A percentile compares a stretch with the other conserved stretches of the same genome.
These are phyloP conservation scores for Kalmusia sp. DNA, from an alignment of 2,329 filamentous ascomycete species.

Conservation along the genomic window DNA sequence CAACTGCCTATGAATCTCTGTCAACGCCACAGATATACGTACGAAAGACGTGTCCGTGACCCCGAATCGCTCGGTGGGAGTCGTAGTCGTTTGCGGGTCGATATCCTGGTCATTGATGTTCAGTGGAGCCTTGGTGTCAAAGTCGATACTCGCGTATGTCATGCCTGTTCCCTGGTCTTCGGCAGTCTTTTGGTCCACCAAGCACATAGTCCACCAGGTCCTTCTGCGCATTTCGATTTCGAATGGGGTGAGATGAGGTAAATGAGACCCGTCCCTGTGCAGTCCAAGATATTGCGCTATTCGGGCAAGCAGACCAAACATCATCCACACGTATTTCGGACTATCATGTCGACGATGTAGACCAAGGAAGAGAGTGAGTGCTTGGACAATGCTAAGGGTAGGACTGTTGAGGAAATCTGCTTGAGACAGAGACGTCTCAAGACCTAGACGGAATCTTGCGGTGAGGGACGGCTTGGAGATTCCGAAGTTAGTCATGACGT, in stretches of 20 bases:
- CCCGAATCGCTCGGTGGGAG: conserved; percentile 58
- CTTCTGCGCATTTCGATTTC: conserved; percentile 49
- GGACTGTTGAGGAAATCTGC: conserved; percentile 25
- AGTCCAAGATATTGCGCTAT: conserved; percentile 63
- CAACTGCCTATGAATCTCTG: conserved; percentile 48
- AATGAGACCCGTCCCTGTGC: conserved; percentile 57
- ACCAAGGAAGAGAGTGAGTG: conserved; percentile 18
- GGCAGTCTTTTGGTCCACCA: conserved; percentile 20
- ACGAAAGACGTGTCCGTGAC: conserved; percentile 61
- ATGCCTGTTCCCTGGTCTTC: conserved; percentile 24
- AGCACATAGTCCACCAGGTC: conserved; percentile 46
- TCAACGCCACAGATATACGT: conserved; percentile 48
- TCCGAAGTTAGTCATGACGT: conserved; percentile 52
- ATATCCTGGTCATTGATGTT: conserved; percentile 48
- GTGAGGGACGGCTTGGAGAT: conserved; percentile 55
- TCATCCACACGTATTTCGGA: conserved; percentile 25
- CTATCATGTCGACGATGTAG: conserved; percentile 23
- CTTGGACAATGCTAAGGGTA: conserved; percentile 18
- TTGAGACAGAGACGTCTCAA: conserved; percentile 22
- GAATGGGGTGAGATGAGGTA: conserved; percentile 18
- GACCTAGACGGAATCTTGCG: conserved; percentile 60
- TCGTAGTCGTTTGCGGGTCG: conserved; percentile 52
- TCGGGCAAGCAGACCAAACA: conserved; percentile 49
- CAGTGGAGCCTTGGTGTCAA: conserved; percentile 35
- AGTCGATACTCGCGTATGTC: conserved; percentile 17